Evolutionary conservation across 805 yeast species (phyloP).

Genomic region (Nakazawaea peltata): DNA sequence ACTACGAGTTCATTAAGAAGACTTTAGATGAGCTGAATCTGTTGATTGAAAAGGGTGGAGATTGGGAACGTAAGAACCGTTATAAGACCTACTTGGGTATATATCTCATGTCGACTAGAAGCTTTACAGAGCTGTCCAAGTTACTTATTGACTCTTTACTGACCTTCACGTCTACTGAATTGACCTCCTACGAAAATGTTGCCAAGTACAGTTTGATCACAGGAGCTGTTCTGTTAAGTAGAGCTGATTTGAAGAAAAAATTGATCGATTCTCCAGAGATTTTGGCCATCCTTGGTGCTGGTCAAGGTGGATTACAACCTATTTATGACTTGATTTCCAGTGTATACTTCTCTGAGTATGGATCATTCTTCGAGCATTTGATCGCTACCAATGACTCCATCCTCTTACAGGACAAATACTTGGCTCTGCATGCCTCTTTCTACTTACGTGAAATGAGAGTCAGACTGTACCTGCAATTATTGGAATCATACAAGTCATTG

Average conservation of each 20-base stretch:
- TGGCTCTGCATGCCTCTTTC: constrained; percentile 72
- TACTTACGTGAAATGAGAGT: constrained; percentile 90
- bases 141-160: constrained; percentile 86
- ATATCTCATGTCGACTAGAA: constrained; percentile 74
- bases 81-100: constrained; percentile 89
- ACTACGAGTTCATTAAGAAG: constrained; percentile 58
- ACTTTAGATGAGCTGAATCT: constrained; percentile 65
- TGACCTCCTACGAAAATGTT: constrained; percentile 81
- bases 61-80: constrained; percentile 97
- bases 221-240: constrained; percentile 76
- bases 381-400: constrained; percentile 71
- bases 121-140: constrained; percentile 78
- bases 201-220: constrained; percentile 83
- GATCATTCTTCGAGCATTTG: constrained; percentile 66
- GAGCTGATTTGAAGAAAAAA: constrained; percentile 77
- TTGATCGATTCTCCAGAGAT: constrained; percentile 93
- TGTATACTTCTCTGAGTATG: constrained; percentile 82
- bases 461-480: constrained; percentile 87
- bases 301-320: constrained; percentile 67
- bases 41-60: constrained; percentile 94
- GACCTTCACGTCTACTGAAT: constrained; percentile 89
- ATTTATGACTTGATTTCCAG: constrained; percentile 78
- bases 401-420: constrained; percentile 53
- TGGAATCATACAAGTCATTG: constrained; percentile 89
- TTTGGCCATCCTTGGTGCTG: constrained; percentile 67